Percentiles rank a stretch among this genome's conserved stretches.
phyloP scores from a whole-genome alignment of 495 filamentous ascomycete species.

The Schizothecium vesticola region DNA sequence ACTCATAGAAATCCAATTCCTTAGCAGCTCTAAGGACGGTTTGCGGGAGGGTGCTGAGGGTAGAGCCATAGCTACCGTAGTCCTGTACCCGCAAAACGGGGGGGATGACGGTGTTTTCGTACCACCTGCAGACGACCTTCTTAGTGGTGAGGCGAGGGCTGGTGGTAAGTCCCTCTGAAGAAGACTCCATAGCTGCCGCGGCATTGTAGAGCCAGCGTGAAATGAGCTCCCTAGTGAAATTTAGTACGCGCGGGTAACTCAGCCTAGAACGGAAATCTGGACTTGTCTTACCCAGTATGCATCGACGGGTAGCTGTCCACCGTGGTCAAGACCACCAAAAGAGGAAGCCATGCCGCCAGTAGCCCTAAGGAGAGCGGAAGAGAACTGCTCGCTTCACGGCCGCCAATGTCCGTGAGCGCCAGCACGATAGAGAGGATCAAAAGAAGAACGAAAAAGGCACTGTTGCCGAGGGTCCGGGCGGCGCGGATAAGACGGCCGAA shows the following conservation, averaged over 20 bases:
- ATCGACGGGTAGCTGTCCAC: slow-evolving; percentile 15
- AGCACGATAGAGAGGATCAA: neutral
- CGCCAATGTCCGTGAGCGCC: neutral
- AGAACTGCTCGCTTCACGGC: neutral
- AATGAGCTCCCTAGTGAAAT: neutral
- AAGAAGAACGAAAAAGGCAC: neutral
- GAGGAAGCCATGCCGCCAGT: slow-evolving; percentile 9
- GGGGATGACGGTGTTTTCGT: too few species aligned
- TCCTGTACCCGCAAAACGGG: too few species aligned
- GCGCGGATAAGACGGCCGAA: neutral
- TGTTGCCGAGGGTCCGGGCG: neutral
- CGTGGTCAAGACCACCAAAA: slow-evolving; percentile 12
- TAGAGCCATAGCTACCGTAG: too few species aligned
- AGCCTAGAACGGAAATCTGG: too few species aligned
- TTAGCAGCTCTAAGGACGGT: neutral
- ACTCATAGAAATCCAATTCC: neutral
- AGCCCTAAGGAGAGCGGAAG: slow-evolving; percentile 6
- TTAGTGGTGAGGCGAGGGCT: too few species aligned
- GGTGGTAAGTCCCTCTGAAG: neutral
- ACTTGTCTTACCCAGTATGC: too few species aligned
- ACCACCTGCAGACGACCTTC: too few species aligned
- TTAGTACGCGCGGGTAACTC: too few species aligned
- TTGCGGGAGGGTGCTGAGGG: too few species aligned
- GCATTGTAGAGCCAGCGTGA: slow-evolving; percentile 10
- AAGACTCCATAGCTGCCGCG: neutral